Base-by-base conservation (phyloP, 2,329 filamentous ascomycete species). In the Verticillium dahliae region DNA sequence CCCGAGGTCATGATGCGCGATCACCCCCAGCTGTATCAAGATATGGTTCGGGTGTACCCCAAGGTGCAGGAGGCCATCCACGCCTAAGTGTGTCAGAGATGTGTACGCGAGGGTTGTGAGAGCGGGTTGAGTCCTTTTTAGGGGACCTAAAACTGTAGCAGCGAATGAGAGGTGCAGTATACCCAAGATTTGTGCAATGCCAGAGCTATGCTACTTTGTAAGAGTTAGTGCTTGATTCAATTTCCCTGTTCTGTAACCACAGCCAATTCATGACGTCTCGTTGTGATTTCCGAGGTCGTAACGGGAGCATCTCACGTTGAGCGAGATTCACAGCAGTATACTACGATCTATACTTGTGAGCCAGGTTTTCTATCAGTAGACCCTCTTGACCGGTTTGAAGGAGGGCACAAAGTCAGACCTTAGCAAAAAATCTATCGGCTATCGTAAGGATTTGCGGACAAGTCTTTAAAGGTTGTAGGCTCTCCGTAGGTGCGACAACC, bases 11-110 rank as follows among this genome's bases (percentile, higher is more conserved):
- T 97, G 78, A 89, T 92, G 72, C 80, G 85, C 52, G 88, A 95
- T 61, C 93, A 97, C 73, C 86, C 88, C 0, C 91, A 96, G 64
- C 76, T 98, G 56, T 97, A 94, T 73, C 78, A 86, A 15, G 82
- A 85, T 64, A 89, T 98, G 86, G 81, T 96, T 1, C 77, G 82
- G 59, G 87, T 96, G 14, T 97, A 97, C 71, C 93, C 93, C 7
- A 85, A 90, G 65, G 89, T 96, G 4, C 90, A 95, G 77, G 80
- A 90, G 69, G 88, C 90, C 27, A 90, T 95, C 63, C 88, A 90
- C 69, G 84, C 82, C n/a, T 85, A 66, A 65, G 33, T 15, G 54
- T n/a, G 31, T 6, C 15, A 15, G 33, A 31, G 5, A 6, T 34
- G 45, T 27, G 45, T 18, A 4, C 9, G 45, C 11, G 18, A 37